phyloP scores from a whole-genome alignment of 2,329 filamentous ascomycete genomes.

The Trichophyton verrucosum region DNA sequence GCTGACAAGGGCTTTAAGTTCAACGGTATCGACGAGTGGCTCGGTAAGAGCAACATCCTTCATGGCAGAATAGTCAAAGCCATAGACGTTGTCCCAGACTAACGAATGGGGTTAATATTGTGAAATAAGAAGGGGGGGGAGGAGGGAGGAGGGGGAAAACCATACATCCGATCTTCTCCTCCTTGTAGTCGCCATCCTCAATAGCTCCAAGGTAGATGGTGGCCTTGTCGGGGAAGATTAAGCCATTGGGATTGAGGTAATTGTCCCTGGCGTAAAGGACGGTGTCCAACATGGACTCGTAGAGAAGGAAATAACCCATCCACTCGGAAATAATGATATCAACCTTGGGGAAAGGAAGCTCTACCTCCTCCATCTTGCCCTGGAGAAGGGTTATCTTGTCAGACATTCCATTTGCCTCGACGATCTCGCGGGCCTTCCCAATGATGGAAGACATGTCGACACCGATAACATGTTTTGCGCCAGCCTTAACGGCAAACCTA shows the following conservation, averaged over 20 bases:
- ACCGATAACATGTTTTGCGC: conserved; percentile 95
- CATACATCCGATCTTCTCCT: conserved; percentile 98
- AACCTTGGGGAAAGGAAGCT: conserved; percentile 84
- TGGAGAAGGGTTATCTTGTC: conserved; percentile 96
- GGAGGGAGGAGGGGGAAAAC: conserved; percentile 10
- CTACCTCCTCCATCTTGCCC: conserved; percentile 99
- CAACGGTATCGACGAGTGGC: conserved; percentile 93
- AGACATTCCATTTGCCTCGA: conserved; percentile 77
- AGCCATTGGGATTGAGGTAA: conserved; percentile 72
- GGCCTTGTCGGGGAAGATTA: conserved; percentile 98
- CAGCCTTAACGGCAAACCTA: conserved; percentile 93
- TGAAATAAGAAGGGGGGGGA: neutral
- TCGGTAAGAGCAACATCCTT: conserved; percentile 90
- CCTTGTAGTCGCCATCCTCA: conserved; percentile 98
- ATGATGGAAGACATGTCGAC: conserved; percentile 99
- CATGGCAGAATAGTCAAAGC: conserved; percentile 89
- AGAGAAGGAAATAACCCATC: conserved; percentile 99
- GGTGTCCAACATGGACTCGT: conserved; percentile 98
- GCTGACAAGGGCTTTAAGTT: conserved; percentile 92
- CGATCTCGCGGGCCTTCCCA: conserved; percentile 94
- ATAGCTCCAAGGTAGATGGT: conserved; percentile 95
- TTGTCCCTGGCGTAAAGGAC: conserved; percentile 91
- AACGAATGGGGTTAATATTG: conserved; percentile 11
- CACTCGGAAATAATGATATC: conserved; percentile 99
- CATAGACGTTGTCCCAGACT: conserved; percentile 99